Evolutionary conservation across 768 basidiomycete genomes (phyloP), one percentile per base, ranked within the genome.

Genomic region (Boletellus ananiceps): DNA sequence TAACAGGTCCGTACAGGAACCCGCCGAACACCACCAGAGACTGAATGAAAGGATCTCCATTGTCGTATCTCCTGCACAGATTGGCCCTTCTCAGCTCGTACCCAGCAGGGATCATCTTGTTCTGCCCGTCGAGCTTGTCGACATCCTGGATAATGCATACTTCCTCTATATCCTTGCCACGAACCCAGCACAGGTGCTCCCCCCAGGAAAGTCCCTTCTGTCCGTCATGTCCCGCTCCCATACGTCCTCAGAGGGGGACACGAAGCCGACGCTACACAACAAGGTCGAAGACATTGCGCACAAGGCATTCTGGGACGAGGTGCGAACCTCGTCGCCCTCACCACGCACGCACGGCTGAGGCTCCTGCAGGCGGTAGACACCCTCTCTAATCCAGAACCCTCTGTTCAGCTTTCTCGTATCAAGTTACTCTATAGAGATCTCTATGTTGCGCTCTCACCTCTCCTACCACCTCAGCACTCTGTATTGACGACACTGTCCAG

Each of bases 231-330:
- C 74, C 16, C 57, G 58, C 15, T 51, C 68, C 0, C 56, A 56
- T 39, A 50, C 44, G 15, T 44, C 53, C 35, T 40, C 44, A 23
- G 54, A 51, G n/a, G 57, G 51, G 15, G 58, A 58, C 15, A 36
- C 57, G 14, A 51, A 51, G 45, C 61, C 65, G 9, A 68, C 70
- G 12, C 65, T 78, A 35, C 78, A 80, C 12, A 74, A 75, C 49
- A 71, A 75, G 50, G 78, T 80, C 6, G 68, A 67, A 37, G 69
- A 70, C 47, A 52, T 73, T 7, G 76, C 79, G 12, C 82, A 85
- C 61, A 71, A 69, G 42, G 85, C 83, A 4, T 89, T 89, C 62
- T 89, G 86, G 86, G 79, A 82, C 36, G 78, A 85, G 74, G 86
- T 87, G 57, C 59, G 75, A 57, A 35, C 57, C 46, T 40, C 35